Base-by-base conservation (phyloP, 2,329 filamentous ascomycete species). In the Hymenoscyphus infarciens region DNA sequence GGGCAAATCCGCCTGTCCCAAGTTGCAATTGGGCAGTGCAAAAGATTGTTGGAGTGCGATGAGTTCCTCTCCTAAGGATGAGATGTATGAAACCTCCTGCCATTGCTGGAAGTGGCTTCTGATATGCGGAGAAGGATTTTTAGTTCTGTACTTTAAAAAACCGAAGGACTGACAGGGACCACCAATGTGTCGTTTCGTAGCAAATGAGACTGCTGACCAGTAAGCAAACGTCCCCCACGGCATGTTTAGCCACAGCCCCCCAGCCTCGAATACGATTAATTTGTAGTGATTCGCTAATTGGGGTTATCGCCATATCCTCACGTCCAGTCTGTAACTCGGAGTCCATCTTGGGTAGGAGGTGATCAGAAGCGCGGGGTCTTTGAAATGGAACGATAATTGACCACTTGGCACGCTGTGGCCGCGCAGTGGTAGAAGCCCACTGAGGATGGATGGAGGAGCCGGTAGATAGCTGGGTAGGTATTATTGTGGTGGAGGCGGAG, bases 161-260 rank as follows among this genome's bases (percentile, higher is more conserved):
- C 6, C 19, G 10, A 22, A 52, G 45, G 19, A 52, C 19, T 27
- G 19, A 5, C 45, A 52, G 10, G 45, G 45, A 22, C 15, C 8
- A 59, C n/a, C 16, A 13, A 29, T 52, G 27, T 27, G 45, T 54
- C 35, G 25, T 33, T 56, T 33, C 38, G 59, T 60, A 52, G 59
- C 59, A 42, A 60, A 55, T 55, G 35, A 35, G 35, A 45, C 29
- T 25, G 59, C 59, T 59, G 57, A 59, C 45, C 22, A 60, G 49
- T 55, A 2, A 60, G 22, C 31, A 25, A 52, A 11, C 19, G 25
- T 55, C 49, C 16, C 49, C 11, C 35, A 39, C 38, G 29, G 35
- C 55, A 62, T 45, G n/a, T 59, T 55, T 55, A 54, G 35, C 54
- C 58, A 61, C 39, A 53, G 57, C 55, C 33, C 27, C 38, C 27